phyloP scores from a whole-genome alignment of 1,284 basidiomycete genomes.

The Moniliophthora roreri region DNA sequence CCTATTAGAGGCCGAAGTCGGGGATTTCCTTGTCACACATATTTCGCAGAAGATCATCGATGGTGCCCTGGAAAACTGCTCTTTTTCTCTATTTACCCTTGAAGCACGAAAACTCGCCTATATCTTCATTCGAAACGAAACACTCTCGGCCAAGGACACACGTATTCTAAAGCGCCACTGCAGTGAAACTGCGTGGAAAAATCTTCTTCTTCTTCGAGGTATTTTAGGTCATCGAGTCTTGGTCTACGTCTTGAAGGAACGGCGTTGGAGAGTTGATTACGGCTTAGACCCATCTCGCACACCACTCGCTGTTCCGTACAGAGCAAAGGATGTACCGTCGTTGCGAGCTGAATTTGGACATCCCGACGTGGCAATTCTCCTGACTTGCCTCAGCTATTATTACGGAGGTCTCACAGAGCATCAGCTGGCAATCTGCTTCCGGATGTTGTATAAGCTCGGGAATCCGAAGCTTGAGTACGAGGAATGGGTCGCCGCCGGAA shows the following conservation, averaged over 20 bases:
- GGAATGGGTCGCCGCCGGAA: neutral
- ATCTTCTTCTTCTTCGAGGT: constrained; percentile 43
- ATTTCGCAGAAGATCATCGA: neutral
- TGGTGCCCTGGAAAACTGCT: neutral
- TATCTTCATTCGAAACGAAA: neutral
- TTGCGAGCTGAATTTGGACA: constrained; percentile 53
- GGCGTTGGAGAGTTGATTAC: constrained; percentile 54
- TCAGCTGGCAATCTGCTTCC: constrained; percentile 40
- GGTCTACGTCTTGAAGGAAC: constrained; percentile 36
- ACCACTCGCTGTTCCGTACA: constrained; percentile 51
- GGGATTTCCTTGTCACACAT: neutral
- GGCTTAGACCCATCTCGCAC: constrained; percentile 45
- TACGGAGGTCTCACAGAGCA: constrained; percentile 42
- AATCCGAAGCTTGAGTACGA: neutral
- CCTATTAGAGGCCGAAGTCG: neutral
- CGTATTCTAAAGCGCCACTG: neutral
- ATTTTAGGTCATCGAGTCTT: constrained; percentile 37
- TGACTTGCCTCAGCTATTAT: constrained; percentile 55
- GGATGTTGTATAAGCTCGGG: constrained; percentile 39
- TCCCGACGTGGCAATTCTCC: constrained; percentile 46
- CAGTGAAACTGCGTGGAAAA: neutral
- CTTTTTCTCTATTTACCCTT: neutral
- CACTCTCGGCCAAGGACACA: neutral
- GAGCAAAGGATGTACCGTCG: constrained; percentile 52
- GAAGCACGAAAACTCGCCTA: neutral